Evolutionary conservation across 2,329 filamentous ascomycete genomes (phyloP).

Genomic region (Mycosphaerella sp.): DNA sequence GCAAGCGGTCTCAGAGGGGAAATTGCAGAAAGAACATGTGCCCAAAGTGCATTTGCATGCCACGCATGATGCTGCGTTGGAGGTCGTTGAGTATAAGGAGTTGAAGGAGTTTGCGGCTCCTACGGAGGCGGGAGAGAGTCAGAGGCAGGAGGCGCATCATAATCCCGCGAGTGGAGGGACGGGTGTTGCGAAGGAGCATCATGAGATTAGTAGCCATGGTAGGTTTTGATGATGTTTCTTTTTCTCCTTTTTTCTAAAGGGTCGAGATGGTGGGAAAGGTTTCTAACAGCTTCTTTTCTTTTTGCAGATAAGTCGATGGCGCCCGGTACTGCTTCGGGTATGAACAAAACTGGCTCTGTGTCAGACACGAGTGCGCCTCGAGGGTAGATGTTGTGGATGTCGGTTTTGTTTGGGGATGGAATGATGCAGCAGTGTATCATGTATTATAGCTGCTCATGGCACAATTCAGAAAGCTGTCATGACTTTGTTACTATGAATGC

Average conservation of each 20-base stretch:
- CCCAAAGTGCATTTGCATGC: constrained; percentile 18
- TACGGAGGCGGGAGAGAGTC: constrained; percentile 14
- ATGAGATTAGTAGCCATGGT: constrained; percentile 18
- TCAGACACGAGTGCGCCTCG: constrained; percentile 8
- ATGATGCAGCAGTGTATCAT: background rate
- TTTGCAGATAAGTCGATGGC: constrained; percentile 10
- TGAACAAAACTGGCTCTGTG: constrained; percentile 9
- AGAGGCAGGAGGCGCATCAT: constrained; percentile 18
- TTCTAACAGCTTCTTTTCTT: background rate
- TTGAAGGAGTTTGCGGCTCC: constrained; percentile 19
- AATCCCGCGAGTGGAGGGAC: constrained; percentile 10
- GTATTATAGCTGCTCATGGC: background rate
- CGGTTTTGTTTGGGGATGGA: background rate
- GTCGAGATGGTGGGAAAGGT: no score
- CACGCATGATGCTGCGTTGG: constrained; percentile 16
- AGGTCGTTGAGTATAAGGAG: constrained; percentile 17
- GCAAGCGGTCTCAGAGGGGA: constrained; percentile 13
- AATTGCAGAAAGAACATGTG: constrained; percentile 14
- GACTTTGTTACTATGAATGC: no score
- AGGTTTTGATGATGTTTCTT: background rate
- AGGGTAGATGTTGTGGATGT: constrained; percentile 4
- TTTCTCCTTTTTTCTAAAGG: no score
- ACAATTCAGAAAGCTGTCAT: background rate
- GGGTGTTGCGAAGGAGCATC: constrained; percentile 18
- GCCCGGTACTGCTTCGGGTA: constrained; percentile 13